Evolutionary conservation across 441 rosid species (phyloP).

Genomic region (Hura crepitans): DNA sequence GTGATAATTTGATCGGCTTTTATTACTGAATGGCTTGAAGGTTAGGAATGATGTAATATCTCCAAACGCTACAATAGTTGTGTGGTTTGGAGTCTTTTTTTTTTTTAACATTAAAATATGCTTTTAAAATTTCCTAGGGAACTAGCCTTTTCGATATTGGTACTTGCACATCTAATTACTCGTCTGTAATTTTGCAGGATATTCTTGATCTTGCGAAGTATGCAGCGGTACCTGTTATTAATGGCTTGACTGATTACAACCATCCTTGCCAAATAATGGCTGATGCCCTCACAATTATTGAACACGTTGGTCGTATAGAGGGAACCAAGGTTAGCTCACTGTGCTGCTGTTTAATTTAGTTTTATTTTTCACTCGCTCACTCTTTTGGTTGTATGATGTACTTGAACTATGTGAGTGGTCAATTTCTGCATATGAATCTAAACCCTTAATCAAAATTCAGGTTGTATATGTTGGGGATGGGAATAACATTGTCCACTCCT

Average conservation of each 20-base stretch:
- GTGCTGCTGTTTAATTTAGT: constrained; percentile 11
- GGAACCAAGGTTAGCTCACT: constrained; percentile 68
- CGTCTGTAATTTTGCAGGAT: constrained; percentile 48
- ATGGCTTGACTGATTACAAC: constrained; percentile 91
- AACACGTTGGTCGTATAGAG: constrained; percentile 76
- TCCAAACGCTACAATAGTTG: background rate
- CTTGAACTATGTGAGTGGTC: constrained; percentile 3
- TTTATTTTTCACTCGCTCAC: background rate
- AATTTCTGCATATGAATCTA: background rate
- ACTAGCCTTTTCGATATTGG: constrained; percentile 1
- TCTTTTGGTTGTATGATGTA: background rate
- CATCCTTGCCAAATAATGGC: constrained; percentile 99
- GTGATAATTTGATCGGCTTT: background rate
- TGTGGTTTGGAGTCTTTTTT: background rate
- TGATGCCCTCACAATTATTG: constrained; percentile 95
- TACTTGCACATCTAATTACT: background rate
- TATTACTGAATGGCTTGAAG: background rate
- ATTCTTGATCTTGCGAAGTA: constrained; percentile 87
- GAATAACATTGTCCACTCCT: constrained; percentile 94
- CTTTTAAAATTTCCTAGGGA: background rate
- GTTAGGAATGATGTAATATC: background rate
- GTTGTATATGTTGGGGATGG: constrained; percentile 98
- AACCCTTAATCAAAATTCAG: constrained; percentile 35
- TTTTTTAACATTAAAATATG: background rate
- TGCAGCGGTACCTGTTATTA: constrained; percentile 74